Evolutionary conservation across 352 stramenopile species (phyloP).

Genomic region (Pythium utonaiense): DNA sequence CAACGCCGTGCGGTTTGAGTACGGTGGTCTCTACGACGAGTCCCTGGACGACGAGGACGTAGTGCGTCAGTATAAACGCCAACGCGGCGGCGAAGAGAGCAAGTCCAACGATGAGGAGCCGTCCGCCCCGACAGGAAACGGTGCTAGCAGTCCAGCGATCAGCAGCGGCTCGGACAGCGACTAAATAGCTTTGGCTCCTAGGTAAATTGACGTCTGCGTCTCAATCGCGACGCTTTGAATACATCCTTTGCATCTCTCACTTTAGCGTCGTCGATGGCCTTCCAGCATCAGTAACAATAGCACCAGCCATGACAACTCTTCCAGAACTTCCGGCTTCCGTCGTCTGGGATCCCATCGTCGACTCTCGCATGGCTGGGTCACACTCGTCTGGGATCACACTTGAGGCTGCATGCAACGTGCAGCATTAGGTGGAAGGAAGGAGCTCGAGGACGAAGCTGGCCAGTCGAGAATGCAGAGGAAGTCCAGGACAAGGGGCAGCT

Average conservation of each 20-base stretch:
- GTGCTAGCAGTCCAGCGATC: constrained; percentile 61
- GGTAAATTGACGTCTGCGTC: constrained; percentile 27
- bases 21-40: constrained; percentile 65
- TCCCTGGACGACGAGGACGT: constrained; percentile 60
- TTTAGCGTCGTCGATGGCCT: too few relatives aligned
- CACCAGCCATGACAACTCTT: too few relatives aligned
- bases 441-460: too few relatives aligned
- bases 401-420: too few relatives aligned
- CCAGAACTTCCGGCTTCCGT: background rate
- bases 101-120: constrained; percentile 29
- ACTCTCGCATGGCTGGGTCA: too few relatives aligned
- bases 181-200: constrained; percentile 8
- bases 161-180: constrained; percentile 67
- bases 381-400: too few relatives aligned
- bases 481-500: too few relatives aligned
- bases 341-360: background rate
- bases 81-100: constrained; percentile 38
- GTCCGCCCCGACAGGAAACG: constrained; percentile 23
- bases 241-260: background rate
- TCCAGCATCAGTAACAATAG: too few relatives aligned
- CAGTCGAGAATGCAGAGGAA: too few relatives aligned
- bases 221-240: background rate
- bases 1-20: constrained; percentile 55
- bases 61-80: constrained; percentile 61
- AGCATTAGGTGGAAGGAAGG: too few relatives aligned